A percentile compares a stretch with the other conserved stretches of the same genome.
Conservation (phyloP, 129 eudicot genomes). For the Saposhnikovia divaricata region DNA sequence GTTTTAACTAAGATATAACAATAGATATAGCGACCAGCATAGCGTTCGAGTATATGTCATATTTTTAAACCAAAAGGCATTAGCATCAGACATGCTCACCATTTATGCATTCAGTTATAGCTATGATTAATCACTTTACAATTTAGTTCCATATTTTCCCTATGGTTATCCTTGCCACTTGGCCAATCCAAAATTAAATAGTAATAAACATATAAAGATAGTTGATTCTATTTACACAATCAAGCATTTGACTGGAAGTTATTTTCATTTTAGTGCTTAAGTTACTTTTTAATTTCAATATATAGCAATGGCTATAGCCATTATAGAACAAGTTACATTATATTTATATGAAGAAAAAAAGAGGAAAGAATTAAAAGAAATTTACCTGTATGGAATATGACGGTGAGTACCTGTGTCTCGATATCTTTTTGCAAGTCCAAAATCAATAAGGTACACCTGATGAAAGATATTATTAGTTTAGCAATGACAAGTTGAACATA, state of each 20-base stretch:
- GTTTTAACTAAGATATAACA: background rate
- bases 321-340: too few species aligned
- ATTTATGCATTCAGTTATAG: background rate
- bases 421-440: slow-evolving; percentile 95
- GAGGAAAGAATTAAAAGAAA: background rate
- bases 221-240: background rate
- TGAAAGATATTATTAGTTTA: background rate
- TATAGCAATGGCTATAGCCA: background rate
- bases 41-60: background rate
- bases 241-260: background rate
- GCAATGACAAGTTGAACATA: background rate
- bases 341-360: background rate
- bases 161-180: background rate
- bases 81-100: background rate
- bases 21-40: background rate
- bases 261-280: background rate
- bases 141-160: background rate
- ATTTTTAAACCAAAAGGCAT: background rate
- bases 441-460: slow-evolving; percentile 91
- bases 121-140: background rate
- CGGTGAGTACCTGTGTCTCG: slow-evolving; percentile 60
- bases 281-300: too few species aligned
- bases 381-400: slow-evolving; percentile 92
- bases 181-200: background rate
- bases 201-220: background rate